Evolutionary conservation across 306 rosid genomes (phyloP).

Genomic region (Styphnolobium japonicum): DNA sequence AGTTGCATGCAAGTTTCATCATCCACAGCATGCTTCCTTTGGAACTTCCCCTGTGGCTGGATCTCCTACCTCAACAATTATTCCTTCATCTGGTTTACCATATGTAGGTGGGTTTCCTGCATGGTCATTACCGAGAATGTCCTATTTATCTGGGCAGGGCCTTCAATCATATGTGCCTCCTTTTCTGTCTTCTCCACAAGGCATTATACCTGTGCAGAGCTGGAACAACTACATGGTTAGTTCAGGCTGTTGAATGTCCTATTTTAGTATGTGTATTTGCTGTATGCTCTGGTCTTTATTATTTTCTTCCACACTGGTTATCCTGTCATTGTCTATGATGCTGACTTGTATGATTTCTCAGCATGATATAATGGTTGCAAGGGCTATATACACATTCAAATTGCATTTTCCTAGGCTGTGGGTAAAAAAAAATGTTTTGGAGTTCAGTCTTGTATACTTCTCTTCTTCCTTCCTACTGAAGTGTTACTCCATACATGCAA

Average conservation of each 20-base stretch:
- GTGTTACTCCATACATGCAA: background rate
- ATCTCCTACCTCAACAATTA: constrained; percentile 49
- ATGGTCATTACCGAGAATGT: constrained; percentile 70
- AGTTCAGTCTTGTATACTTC: background rate
- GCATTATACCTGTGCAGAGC: constrained; percentile 58
- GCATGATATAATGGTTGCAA: background rate
- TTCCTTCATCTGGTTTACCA: constrained; percentile 63
- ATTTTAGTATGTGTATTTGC: background rate
- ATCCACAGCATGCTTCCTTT: constrained; percentile 67
- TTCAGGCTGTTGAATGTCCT: constrained; percentile 9
- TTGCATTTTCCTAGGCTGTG: background rate
- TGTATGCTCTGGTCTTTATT: background rate
- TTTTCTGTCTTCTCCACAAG: constrained; percentile 67
- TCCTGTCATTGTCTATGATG: background rate
- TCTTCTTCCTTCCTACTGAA: background rate
- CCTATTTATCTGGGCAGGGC: constrained; percentile 64
- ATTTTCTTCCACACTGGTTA: background rate
- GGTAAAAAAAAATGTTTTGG: background rate
- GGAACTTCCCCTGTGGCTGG: constrained; percentile 51
- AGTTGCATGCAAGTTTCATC: constrained; percentile 92
- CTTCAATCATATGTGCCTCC: constrained; percentile 72
- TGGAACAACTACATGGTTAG: constrained; percentile 91
- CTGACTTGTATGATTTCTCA: background rate
- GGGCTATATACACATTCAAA: background rate
- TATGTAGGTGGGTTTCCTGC: constrained; percentile 63